Conservation (phyloP, 208 protist genomes). For the Trypanosoma conorhini region DNA sequence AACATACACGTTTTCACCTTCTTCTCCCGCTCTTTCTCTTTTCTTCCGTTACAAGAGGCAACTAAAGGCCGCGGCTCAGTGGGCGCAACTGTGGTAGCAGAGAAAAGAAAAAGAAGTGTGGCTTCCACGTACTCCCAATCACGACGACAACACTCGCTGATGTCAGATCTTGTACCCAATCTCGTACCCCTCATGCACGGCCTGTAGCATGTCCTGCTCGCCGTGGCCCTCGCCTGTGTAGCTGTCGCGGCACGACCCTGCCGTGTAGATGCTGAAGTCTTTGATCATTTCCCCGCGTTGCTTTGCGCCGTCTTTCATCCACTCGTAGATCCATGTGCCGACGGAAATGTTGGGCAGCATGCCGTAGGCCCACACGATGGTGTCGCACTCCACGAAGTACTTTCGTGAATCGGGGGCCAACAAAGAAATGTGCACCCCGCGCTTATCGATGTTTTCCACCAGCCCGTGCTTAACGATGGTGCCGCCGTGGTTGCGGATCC, state of each 20-base stretch:
- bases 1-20: not conserved
- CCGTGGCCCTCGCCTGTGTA: slow-evolving; percentile 75
- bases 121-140: not conserved
- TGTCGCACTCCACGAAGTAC: slow-evolving; percentile 79
- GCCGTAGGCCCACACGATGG: slow-evolving; percentile 81
- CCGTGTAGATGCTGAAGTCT: slow-evolving; percentile 81
- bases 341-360: slow-evolving; percentile 82
- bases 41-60: not conserved
- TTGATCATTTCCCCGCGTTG: slow-evolving; percentile 71
- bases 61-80: not conserved
- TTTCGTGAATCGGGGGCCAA: slow-evolving; percentile 43
- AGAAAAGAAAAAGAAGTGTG: not conserved
- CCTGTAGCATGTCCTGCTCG: slow-evolving; percentile 83
- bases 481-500: slow-evolving; percentile 71
- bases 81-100: not conserved
- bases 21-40: not conserved
- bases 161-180: slow-evolving; percentile 77
- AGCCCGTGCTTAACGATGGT: slow-evolving; percentile 67
- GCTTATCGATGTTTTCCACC: slow-evolving; percentile 66
- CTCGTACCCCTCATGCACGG: slow-evolving; percentile 85
- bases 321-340: slow-evolving; percentile 87
- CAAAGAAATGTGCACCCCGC: slow-evolving; percentile 67
- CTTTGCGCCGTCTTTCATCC: slow-evolving; percentile 83
- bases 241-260: slow-evolving; percentile 75
- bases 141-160: not conserved